phyloP scores from a whole-genome alignment of 768 basidiomycete genomes.

The Calocera cornea region DNA sequence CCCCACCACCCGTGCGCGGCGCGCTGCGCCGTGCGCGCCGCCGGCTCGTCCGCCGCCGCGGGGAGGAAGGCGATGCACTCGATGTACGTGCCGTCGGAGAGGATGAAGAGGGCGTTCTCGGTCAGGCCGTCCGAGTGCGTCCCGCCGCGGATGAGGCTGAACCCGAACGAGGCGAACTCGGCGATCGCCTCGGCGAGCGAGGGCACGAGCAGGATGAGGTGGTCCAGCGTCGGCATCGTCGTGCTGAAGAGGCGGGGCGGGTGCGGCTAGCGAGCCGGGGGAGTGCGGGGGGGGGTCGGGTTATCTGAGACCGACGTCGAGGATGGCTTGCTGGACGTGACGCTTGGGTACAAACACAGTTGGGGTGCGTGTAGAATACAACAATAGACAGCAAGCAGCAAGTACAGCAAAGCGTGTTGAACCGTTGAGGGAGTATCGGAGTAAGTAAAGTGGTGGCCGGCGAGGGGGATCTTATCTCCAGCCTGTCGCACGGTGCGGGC shows the following conservation, averaged over 20 bases:
- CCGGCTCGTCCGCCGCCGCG: not conserved
- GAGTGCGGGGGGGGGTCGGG: not conserved
- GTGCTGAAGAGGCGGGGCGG: not conserved
- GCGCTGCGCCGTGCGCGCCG: not conserved
- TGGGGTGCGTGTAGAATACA: not conserved
- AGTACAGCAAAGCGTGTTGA: not conserved
- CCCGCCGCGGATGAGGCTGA: conserved; percentile 7
- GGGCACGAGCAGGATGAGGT: not conserved
- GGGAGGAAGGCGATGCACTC: conserved; percentile 10
- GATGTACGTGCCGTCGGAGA: conserved; percentile 10
- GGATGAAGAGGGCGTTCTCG: conserved; percentile 8
- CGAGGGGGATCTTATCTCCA: not conserved
- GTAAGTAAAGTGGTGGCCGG: not conserved
- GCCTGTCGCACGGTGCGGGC: not conserved
- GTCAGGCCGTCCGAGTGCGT: conserved; percentile 11
- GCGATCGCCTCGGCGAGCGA: not conserved
- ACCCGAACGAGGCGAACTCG: conserved; percentile 6
- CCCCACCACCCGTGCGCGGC: conserved; percentile 6
- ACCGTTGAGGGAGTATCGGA: not conserved
- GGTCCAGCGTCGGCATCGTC: not conserved
- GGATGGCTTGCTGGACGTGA: not conserved
- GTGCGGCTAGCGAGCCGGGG: not conserved
- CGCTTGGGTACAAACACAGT: not conserved
- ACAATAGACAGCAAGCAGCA: not conserved
- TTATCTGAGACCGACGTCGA: not conserved